Evolutionary conservation across 2,329 filamentous ascomycete species (phyloP).

Genomic region (Phoma sp.): DNA sequence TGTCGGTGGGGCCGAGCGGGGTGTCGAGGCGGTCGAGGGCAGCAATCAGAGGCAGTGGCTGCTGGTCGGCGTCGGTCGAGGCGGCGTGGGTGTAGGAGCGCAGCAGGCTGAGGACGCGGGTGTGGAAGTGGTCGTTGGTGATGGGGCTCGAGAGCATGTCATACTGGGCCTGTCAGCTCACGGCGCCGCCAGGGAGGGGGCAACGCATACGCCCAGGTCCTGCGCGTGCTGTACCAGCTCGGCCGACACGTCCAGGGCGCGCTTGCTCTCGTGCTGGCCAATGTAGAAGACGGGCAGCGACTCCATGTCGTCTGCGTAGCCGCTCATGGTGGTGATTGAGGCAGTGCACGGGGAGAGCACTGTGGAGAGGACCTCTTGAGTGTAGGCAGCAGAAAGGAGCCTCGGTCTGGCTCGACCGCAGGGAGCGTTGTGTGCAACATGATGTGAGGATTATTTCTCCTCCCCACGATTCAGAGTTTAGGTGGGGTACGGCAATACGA

Average conservation of each 20-base stretch:
- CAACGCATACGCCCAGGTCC: slow-evolving; percentile 61
- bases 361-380: neutral
- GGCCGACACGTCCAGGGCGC: slow-evolving; percentile 67
- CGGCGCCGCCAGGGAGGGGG: neutral
- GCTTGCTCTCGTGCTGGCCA: slow-evolving; percentile 75
- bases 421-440: slow-evolving; percentile 7
- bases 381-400: neutral
- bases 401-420: neutral
- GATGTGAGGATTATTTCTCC: neutral
- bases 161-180: slow-evolving; percentile 62
- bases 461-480: neutral
- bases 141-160: slow-evolving; percentile 80
- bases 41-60: slow-evolving; percentile 56
- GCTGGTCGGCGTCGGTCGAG: slow-evolving; percentile 54
- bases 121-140: slow-evolving; percentile 75
- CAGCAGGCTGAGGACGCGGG: slow-evolving; percentile 70
- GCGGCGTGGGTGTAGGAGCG: slow-evolving; percentile 60
- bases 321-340: neutral
- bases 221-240: slow-evolving; percentile 72
- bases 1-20: slow-evolving; percentile 70
- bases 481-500: too few relatives aligned
- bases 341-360: neutral
- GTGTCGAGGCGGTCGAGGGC: slow-evolving; percentile 84
- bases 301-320: slow-evolving; percentile 45
- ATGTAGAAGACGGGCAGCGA: slow-evolving; percentile 67